Percentiles rank a stretch among this genome's conserved stretches.
Evolutionary conservation across 2,329 filamentous ascomycete genomes (phyloP).

Genomic region (Claviceps sp.): DNA sequence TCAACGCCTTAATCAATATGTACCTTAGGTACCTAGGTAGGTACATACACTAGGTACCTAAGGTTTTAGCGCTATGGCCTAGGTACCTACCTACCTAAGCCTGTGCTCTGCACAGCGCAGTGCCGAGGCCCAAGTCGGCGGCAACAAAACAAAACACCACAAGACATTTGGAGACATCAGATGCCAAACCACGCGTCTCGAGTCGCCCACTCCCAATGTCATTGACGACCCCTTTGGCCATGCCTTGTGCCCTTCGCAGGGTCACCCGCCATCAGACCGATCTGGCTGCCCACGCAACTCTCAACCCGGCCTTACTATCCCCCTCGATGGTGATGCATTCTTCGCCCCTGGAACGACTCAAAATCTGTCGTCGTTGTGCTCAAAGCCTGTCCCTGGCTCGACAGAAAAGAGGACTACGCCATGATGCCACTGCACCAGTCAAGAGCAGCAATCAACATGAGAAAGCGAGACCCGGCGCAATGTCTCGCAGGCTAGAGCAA

Average conservation of each 20-base stretch:
- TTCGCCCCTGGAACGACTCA: neutral
- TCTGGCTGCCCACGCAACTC: neutral
- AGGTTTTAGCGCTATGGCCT: too few species aligned
- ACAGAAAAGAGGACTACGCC: neutral
- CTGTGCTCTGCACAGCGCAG: too few species aligned
- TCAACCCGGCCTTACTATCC: neutral
- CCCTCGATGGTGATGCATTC: neutral
- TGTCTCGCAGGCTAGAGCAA: slow-evolving; percentile 45
- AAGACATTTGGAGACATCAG: too few species aligned
- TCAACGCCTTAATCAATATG: too few species aligned
- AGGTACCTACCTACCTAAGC: too few species aligned
- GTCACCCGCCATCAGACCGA: neutral
- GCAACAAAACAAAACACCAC: too few species aligned
- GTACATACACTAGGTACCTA: too few species aligned
- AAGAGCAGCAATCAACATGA: neutral
- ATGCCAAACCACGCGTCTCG: neutral
- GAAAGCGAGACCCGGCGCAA: slow-evolving; percentile 24
- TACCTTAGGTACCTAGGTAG: too few species aligned
- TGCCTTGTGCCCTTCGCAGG: neutral
- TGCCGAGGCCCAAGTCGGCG: too few species aligned
- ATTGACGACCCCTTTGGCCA: neutral
- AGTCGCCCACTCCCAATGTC: neutral
- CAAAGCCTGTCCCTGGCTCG: neutral
- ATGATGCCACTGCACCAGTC: neutral
- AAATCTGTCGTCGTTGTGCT: slow-evolving; percentile 1